These are phyloP conservation scores for Marchantia polymorpha DNA, from an alignment of 225 moss, liverwort and hornwort species.

Conservation along the genomic window DNA sequence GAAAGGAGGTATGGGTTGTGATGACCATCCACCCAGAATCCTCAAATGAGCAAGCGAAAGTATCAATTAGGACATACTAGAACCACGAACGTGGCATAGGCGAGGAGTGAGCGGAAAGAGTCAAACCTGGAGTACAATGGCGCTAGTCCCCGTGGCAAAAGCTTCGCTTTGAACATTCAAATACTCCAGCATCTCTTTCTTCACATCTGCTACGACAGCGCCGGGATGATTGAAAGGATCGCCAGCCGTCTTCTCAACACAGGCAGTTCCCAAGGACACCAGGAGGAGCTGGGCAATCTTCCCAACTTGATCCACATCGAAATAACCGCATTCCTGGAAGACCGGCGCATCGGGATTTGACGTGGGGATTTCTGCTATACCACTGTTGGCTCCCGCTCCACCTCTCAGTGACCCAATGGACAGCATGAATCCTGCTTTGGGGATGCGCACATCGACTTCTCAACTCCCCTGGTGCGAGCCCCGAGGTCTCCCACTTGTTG, in stretches of 20 bases:
- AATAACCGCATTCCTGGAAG: slow-evolving; percentile 69
- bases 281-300: slow-evolving; percentile 71
- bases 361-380: slow-evolving; percentile 38
- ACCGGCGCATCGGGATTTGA: slow-evolving; percentile 45
- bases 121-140: slow-evolving; percentile 40
- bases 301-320: slow-evolving; percentile 76
- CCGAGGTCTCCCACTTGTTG: background rate
- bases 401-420: slow-evolving; percentile 40
- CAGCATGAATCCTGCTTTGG: slow-evolving; percentile 40
- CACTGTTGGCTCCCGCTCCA: slow-evolving; percentile 41
- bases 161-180: slow-evolving; percentile 77
- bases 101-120: background rate
- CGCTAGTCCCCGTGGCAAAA: slow-evolving; percentile 57
- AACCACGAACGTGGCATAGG: too few species aligned
- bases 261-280: slow-evolving; percentile 72
- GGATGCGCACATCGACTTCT: slow-evolving; percentile 17
- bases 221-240: slow-evolving; percentile 63
- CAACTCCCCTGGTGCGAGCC: background rate
- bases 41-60: too few species aligned
- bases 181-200: slow-evolving; percentile 84
- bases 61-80: too few species aligned
- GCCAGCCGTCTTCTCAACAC: slow-evolving; percentile 87
- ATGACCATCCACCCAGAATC: too few species aligned
- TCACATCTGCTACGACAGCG: slow-evolving; percentile 69
- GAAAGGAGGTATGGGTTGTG: too few species aligned